Evolutionary conservation across 108 stramenopile genomes (phyloP).

Genomic region (Hondaea fermentalgiana): DNA sequence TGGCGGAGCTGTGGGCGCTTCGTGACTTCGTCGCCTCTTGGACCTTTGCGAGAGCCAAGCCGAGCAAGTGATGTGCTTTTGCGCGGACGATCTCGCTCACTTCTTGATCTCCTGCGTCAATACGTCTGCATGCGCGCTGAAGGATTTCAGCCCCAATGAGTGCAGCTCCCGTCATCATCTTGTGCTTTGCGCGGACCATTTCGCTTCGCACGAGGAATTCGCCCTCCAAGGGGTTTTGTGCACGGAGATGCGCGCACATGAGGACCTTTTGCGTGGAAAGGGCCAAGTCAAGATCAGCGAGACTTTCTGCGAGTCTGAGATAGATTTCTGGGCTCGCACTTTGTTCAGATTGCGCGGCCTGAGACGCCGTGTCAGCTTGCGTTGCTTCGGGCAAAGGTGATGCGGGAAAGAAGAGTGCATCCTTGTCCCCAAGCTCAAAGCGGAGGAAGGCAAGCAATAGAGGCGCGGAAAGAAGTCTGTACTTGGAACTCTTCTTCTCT

Average conservation of each 20-base stretch:
- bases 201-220: not conserved
- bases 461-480: not conserved
- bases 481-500: not conserved
- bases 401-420: not conserved
- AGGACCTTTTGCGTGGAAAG: not conserved
- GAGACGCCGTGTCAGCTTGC: too few relatives aligned
- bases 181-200: not conserved
- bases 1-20: not conserved
- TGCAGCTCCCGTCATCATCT: not conserved
- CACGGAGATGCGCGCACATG: not conserved
- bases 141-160: not conserved
- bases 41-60: not conserved
- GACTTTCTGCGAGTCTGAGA: not conserved
- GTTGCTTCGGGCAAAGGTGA: not conserved
- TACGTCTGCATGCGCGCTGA: not conserved
- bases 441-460: not conserved
- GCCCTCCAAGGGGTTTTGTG: not conserved
- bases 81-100: not conserved
- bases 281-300: not conserved
- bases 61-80: not conserved
- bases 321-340: not conserved
- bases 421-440: not conserved
- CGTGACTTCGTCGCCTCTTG: not conserved
- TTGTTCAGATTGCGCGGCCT: too few relatives aligned
- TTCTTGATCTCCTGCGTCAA: not conserved